A percentile compares a stretch with the other conserved stretches of the same genome.
Evolutionary conservation across 1,284 basidiomycete species (phyloP).

Genomic region (Nidula niveotomentosa): DNA sequence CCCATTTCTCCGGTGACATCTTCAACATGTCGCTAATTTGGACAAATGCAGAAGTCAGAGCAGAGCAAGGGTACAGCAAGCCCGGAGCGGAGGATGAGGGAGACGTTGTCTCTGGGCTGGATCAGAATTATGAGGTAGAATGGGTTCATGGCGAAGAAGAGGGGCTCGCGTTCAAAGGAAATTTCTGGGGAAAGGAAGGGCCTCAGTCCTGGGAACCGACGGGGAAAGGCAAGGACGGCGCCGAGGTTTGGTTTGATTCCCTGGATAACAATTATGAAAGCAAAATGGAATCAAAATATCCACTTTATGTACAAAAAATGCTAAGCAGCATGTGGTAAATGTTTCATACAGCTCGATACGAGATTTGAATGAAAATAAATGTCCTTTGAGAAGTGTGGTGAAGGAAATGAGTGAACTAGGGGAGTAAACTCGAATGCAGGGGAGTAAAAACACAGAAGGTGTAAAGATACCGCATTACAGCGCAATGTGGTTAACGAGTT

Average conservation of each 20-base stretch:
- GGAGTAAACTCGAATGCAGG: no score
- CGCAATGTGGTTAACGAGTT: no score
- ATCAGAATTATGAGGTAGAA: constrained; percentile 32
- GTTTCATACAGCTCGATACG: no score
- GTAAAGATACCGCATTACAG: no score
- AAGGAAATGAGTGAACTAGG: no score
- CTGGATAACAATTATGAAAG: no score
- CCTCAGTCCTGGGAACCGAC: constrained; percentile 21
- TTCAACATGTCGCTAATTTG: constrained; percentile 34
- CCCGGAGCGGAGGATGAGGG: constrained; percentile 12
- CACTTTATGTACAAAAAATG: no score
- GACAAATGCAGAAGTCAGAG: constrained; percentile 24
- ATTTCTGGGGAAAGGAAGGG: constrained; percentile 35
- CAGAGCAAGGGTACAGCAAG: constrained; percentile 14
- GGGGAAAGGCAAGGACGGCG: constrained; percentile 27
- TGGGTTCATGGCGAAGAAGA: constrained; percentile 24
- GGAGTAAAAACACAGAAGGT: no score
- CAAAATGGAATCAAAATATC: no score
- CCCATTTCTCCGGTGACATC: constrained; percentile 29
- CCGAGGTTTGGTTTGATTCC: constrained; percentile 33
- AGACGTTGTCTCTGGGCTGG: constrained; percentile 27
- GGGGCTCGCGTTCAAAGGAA: constrained; percentile 29
- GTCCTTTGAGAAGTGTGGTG: no score
- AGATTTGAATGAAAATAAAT: no score
- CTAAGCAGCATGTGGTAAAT: no score